phyloP scores from a whole-genome alignment of 495 filamentous ascomycete genomes.

The Aspergillus carlsbadensis region DNA sequence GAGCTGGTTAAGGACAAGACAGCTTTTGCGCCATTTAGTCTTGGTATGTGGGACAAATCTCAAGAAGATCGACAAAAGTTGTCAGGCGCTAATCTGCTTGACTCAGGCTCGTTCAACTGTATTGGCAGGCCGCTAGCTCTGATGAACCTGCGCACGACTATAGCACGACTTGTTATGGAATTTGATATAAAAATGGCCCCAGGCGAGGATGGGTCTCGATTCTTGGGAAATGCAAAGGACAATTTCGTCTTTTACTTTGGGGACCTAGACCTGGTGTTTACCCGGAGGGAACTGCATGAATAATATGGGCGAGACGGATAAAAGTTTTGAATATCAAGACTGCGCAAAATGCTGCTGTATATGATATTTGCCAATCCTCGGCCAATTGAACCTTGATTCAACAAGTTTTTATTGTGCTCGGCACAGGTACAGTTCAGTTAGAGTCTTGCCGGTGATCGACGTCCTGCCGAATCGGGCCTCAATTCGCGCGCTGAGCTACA shows the following conservation, averaged over 20 bases:
- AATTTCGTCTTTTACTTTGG: neutral
- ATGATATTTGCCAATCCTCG: neutral
- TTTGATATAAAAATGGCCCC: constrained; percentile 14
- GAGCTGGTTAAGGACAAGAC: constrained; percentile 46
- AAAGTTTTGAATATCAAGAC: neutral
- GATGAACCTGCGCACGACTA: constrained; percentile 17
- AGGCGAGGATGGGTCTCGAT: constrained; percentile 10
- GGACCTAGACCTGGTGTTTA: neutral
- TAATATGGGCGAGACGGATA: no score
- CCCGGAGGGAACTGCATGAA: neutral
- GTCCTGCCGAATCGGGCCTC: neutral
- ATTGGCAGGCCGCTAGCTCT: constrained; percentile 17
- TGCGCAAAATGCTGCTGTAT: neutral
- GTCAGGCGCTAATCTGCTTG: neutral
- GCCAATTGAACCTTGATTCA: no score
- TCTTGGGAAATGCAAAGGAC: neutral
- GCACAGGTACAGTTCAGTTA: no score
- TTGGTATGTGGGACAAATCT: neutral
- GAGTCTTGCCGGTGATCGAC: neutral
- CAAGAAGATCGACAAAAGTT: neutral
- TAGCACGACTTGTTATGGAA: constrained; percentile 16
- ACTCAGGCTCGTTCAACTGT: constrained; percentile 13
- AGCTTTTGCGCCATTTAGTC: constrained; percentile 50
- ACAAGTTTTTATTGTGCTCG: no score
- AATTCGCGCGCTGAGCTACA: constrained; percentile 2